Conservation (phyloP, 1,284 basidiomycete species). For the Sparassis latifolia region DNA sequence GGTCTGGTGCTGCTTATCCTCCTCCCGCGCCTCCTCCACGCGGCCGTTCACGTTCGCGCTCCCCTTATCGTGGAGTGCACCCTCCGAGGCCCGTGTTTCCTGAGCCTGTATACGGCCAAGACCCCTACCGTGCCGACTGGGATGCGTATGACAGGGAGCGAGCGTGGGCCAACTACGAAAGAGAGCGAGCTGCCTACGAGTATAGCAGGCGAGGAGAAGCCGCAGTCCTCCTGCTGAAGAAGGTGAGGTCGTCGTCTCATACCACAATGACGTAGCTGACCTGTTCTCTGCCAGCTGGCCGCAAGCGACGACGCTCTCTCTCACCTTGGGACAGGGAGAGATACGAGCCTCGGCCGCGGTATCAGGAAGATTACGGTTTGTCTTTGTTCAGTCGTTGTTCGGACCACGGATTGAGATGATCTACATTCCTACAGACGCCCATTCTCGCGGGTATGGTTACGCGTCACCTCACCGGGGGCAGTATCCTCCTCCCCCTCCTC, state of each 20-base stretch:
- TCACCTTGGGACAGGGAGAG: constrained; percentile 83
- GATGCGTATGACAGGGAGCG: constrained; percentile 73
- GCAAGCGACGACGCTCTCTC: constrained; percentile 78
- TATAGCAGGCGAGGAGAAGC: constrained; percentile 59
- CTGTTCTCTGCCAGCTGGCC: constrained; percentile 34
- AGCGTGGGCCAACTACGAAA: constrained; percentile 55
- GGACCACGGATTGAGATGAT: constrained; percentile 4
- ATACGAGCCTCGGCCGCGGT: constrained; percentile 75
- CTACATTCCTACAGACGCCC: constrained; percentile 41
- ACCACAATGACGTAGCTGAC: neutral
- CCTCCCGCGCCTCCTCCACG: constrained; percentile 37
- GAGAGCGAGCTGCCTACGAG: constrained; percentile 58
- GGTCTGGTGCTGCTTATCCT: constrained; percentile 62
- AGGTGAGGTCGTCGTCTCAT: constrained; percentile 38
- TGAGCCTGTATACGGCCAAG: constrained; percentile 47
- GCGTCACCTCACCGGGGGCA: constrained; percentile 54
- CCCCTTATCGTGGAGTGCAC: constrained; percentile 52
- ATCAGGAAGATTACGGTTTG: constrained; percentile 75
- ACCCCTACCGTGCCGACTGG: constrained; percentile 64
- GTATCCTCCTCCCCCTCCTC: constrained; percentile 33
- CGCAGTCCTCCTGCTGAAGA: constrained; percentile 67
- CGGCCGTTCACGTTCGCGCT: constrained; percentile 74
- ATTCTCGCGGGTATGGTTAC: constrained; percentile 58
- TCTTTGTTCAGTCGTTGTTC: constrained; percentile 3
- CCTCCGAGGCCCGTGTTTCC: constrained; percentile 49